Base-by-base conservation (phyloP, 2,329 filamentous ascomycete genomes). In the Grosmannia penicillata region DNA sequence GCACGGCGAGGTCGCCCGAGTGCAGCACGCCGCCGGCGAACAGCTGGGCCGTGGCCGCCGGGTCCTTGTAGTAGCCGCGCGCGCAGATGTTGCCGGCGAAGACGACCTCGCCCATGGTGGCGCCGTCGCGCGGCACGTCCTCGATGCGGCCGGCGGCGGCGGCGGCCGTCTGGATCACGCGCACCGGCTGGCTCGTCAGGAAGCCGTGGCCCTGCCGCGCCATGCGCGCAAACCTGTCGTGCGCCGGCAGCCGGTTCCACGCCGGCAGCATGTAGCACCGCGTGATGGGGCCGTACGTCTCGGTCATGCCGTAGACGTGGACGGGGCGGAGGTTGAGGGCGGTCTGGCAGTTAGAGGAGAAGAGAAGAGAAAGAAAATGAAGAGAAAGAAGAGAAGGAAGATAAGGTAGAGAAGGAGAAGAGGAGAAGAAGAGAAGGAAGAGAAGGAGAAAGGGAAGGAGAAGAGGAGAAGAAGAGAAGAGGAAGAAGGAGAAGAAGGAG, bases 201-300 rank as follows among this genome's bases (percentile, higher is more conserved):
- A 91, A 93, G 1, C 86, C 89, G 56, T 95, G 85, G 0, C 89
- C 91, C 59, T 98, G 91, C 4, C 89, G 72, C 6, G 91, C 89
- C 89, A 96, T 95, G 50, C 75, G 79, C 45, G 73, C 72, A 52
- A 87, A 98, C 56, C 82, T 86, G 44, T 95, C 83, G 22, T 81
- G 75, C 5, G 63, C 47, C 0, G 82, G 72, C 1, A 95, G 64
- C 0, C 56, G 52, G n/a, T 91, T 76, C 91, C 91, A 98, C 23
- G 72, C 66, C 0, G 86, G 84, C 60, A 96, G 71, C 40, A 80
- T 68, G 51, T 98, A 98, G 9, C 87, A 85, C 56, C 93, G 94
- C 1, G 87, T 96, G 43, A 95, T 89, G 9, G 91, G 91, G 0
- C 91, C 91, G 51, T 96, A 96, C 0, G 89, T 96, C 61, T 96